Base-by-base conservation (phyloP, 179 eudicot species). In the Gypsophila paniculata region DNA sequence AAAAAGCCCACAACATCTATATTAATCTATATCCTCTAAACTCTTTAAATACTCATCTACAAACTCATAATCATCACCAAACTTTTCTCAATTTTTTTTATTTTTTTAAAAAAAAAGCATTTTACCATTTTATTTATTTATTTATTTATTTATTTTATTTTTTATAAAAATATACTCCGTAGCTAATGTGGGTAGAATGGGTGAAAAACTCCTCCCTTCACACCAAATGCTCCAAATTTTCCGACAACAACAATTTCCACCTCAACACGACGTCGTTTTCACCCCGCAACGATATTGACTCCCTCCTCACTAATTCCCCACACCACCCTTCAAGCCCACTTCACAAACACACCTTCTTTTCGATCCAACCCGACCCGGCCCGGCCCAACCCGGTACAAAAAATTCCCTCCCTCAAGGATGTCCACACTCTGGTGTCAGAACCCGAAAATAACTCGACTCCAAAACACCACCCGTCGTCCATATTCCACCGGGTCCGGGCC, bases 401-500 rank as follows among this genome's bases (percentile, higher is more conserved):
- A 46, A 7, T 46, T 46, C 4, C 52, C 57, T 78, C 75, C 44
- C 32, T 78, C 15, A 78, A 78, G 19, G 81, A 74, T 58, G 51
- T 74, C 39, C 63, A 74, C 2, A 18, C 59, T 15, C 81, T 74
- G 38, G 32, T 74, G 38, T 29, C 25, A 18, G 64, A 61, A 38
- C 38, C 72, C 36, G 61, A 36, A 26, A 42, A 9, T 8, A 44
- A 60, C 59, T 76, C 55, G n/a, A 25, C 69, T 55, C 68, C 63
- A 1, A 13, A 46, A 46, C 52, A 69, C n/a, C 48, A 64, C n/a
- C 48, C 71, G 13, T 2, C 71, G 13, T 2, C 68, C 90, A 62
- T 90, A 11, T 88, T 87, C 84, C 88, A 85, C 79, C 89, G 98
- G 36, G 88, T 85, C 14, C 4, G 52, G 52, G 52, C 52, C 52